These are phyloP conservation scores for Uncinocarpus reesii DNA, from an alignment of 2,329 filamentous ascomycete genomes.

Conservation along the genomic window DNA sequence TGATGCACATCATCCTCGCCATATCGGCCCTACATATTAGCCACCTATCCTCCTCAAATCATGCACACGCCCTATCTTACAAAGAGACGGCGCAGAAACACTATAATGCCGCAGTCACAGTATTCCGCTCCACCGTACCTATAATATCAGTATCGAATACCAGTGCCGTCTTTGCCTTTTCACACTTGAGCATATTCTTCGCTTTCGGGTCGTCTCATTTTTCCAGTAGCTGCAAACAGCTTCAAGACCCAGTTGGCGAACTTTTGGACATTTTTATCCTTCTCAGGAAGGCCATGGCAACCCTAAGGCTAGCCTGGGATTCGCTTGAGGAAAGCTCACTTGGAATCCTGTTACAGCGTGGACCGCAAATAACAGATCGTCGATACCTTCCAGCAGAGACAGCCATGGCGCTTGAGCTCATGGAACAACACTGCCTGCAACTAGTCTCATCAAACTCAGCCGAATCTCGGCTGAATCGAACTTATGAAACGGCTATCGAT, in stretches of 20 bases:
- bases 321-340: constrained; percentile 11
- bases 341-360: constrained; percentile 15
- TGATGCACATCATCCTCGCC: constrained; percentile 23
- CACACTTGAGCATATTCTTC: constrained; percentile 15
- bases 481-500: constrained; percentile 10
- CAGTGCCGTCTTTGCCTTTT: constrained; percentile 17
- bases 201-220: constrained; percentile 16
- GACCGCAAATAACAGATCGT: constrained; percentile 15
- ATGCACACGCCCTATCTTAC: constrained; percentile 2
- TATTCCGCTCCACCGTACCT: constrained; percentile 9
- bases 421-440: constrained; percentile 14
- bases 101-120: constrained; percentile 12
- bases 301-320: constrained; percentile 11
- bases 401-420: constrained; percentile 12
- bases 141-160: constrained; percentile 10
- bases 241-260: constrained; percentile 14
- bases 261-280: constrained; percentile 14
- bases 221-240: neutral
- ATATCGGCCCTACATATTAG: constrained; percentile 21
- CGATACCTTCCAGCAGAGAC: constrained; percentile 13
- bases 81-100: constrained; percentile 13
- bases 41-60: constrained; percentile 3
- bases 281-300: constrained; percentile 13
- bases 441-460: neutral
- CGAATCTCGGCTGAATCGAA: neutral